Evolutionary conservation across 2,329 filamentous ascomycete species (phyloP).

Genomic region (Alternaria gaisen): DNA sequence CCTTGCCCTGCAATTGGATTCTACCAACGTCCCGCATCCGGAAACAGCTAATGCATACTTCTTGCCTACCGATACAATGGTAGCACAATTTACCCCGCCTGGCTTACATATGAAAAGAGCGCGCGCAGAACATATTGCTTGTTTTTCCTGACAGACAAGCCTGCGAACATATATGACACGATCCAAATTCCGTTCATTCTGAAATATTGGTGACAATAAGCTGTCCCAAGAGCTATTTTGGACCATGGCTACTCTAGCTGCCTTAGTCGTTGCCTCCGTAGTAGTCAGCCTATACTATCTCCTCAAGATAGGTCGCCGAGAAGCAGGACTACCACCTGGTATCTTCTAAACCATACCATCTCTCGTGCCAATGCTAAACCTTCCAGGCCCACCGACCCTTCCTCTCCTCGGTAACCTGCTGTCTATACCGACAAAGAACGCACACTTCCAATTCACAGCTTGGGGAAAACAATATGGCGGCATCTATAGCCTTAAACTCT

Average conservation of each 20-base stretch:
- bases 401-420: slow-evolving; percentile 13
- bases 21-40: not conserved
- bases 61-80: not conserved
- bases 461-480: slow-evolving; percentile 18
- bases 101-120: not conserved
- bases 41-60: not conserved
- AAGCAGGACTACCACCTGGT: slow-evolving; percentile 3
- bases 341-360: not conserved
- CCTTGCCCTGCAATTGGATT: not conserved
- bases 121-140: no score
- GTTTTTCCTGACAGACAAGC: no score
- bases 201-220: not conserved
- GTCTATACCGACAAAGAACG: slow-evolving; percentile 6
- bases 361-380: not conserved
- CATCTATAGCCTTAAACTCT: slow-evolving; percentile 18
- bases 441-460: slow-evolving; percentile 35
- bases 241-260: slow-evolving; percentile 1
- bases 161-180: no score
- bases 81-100: not conserved
- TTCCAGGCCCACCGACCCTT: slow-evolving; percentile 11
- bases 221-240: not conserved
- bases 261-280: not conserved
- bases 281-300: not conserved
- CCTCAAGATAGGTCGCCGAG: slow-evolving; percentile 1
- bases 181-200: not conserved